Evolutionary conservation across 306 rosid species (phyloP).

Genomic region (Gastrolobium villosum): DNA sequence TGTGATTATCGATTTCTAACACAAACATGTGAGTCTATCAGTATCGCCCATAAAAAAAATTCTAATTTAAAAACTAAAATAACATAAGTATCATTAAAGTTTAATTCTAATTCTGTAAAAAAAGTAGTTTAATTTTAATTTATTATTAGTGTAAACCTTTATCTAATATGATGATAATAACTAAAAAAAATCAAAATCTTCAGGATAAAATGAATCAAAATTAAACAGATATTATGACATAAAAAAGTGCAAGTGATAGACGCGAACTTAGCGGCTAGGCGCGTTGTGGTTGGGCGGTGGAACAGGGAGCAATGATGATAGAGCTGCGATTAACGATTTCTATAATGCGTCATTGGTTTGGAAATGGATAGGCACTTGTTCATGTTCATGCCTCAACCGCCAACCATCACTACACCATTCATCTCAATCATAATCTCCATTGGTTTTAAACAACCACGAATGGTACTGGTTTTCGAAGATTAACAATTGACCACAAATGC

Average conservation of each 20-base stretch:
- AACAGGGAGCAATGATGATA: neutral
- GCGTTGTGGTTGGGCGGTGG: conserved; percentile 34
- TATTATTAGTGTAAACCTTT: too few relatives aligned
- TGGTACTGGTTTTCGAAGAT: conserved; percentile 5
- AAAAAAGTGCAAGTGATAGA: neutral
- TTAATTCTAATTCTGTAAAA: too few relatives aligned
- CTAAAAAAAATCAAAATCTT: neutral
- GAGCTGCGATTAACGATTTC: neutral
- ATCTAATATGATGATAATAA: too few relatives aligned
- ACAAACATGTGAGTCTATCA: neutral
- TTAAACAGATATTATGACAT: neutral
- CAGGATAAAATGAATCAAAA: neutral
- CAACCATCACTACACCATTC: neutral
- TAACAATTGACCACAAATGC: neutral
- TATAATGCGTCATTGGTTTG: neutral
- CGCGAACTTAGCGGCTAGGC: neutral
- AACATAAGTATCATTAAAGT: too few relatives aligned
- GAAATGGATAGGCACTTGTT: conserved; percentile 27
- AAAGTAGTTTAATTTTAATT: too few relatives aligned
- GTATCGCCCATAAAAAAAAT: neutral
- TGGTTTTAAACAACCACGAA: neutral
- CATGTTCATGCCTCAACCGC: conserved; percentile 27
- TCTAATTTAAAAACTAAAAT: neutral
- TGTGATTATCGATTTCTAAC: too few relatives aligned
- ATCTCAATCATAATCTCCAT: neutral